Evolutionary conservation across 805 yeast species (phyloP).

Genomic region (Candida sanyiensis): DNA sequence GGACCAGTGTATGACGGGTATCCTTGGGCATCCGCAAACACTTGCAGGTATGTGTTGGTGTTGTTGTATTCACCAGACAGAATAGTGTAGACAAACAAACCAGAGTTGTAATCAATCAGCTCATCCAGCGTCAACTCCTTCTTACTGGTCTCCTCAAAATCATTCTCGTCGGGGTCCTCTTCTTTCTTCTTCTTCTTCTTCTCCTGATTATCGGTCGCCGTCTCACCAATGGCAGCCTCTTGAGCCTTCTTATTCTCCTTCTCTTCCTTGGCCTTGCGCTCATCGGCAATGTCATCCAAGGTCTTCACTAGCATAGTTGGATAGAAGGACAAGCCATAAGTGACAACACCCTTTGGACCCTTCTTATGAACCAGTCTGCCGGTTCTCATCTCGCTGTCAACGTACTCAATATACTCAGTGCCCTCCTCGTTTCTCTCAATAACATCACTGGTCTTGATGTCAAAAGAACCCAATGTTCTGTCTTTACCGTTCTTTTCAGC

Average conservation of each 20-base stretch:
- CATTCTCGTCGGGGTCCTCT: constrained; percentile 35
- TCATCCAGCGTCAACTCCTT: constrained; percentile 53
- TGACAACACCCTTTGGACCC: constrained; percentile 78
- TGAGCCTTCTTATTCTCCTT: constrained; percentile 29
- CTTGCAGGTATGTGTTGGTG: constrained; percentile 61
- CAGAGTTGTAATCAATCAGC: constrained; percentile 55
- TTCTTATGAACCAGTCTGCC: constrained; percentile 65
- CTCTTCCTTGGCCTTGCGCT: constrained; percentile 35
- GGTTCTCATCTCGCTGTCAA: constrained; percentile 49
- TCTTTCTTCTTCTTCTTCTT: constrained; percentile 28
- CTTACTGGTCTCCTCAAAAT: constrained; percentile 32
- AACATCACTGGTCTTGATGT: constrained; percentile 58
- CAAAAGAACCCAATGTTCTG: constrained; percentile 80
- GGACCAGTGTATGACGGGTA: constrained; percentile 57
- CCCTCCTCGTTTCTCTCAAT: constrained; percentile 50
- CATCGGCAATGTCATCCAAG: constrained; percentile 64
- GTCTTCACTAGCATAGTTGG: constrained; percentile 78
- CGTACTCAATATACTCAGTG: constrained; percentile 56
- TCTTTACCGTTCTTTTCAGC: constrained; percentile 74
- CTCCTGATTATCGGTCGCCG: constrained; percentile 7
- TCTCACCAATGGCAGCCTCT: constrained; percentile 16
- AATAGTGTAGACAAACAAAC: constrained; percentile 69
- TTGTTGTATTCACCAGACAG: constrained; percentile 51
- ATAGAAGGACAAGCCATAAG: constrained; percentile 73
- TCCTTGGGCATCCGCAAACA: constrained; percentile 71